Base-by-base conservation (phyloP, 2,329 filamentous ascomycete species). In the Fusarium sp. region DNA sequence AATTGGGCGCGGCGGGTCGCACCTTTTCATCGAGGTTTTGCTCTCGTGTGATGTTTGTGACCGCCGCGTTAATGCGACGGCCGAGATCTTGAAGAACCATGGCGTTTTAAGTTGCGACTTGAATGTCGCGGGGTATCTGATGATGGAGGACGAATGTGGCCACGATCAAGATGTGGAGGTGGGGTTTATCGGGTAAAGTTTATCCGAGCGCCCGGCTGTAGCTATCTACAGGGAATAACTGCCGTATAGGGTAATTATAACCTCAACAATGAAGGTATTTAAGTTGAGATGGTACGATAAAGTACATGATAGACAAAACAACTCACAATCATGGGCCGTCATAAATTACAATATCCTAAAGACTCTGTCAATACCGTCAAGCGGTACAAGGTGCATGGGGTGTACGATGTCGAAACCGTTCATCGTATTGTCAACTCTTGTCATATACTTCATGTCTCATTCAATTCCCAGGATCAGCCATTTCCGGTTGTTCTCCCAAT, bases 51-150 rank as follows among this genome's bases (percentile, higher is more conserved):
- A 98, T 88, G 84, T 98, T 95, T 70, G 91, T 92, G 84, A 99
- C 93, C 77, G 96, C 96, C 86, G 94, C 90, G 84, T 98, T 98
- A 82, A 99, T 98, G 84, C 96, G 96, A 87, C 95, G 94, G 76
- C 96, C 96, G 65, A 99, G 89, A 88, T 99, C 96, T 90, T 97
- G 95, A 79, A 99, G 92, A 88, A 99, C 96, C 96, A 99, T 99
- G 79, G 77, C 68, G 60, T 58, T 42, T 66, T 38, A n/a, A 55
- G 57, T 65, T 57, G 69, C 72, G 72, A 70, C 71, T 70, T 51
- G 56, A 64, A 66, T 68, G 64, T 68, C 59, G 70, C 63, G 65
- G 66, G 72, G 73, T 75, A 70, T 75, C 71, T 68, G 65, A 63
- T 68, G 70, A 68, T 59, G 71, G 56, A 63, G 43, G 59, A 47